phyloP scores from a whole-genome alignment of 2,329 filamentous ascomycete genomes.

The Juglanconis oblonga region DNA sequence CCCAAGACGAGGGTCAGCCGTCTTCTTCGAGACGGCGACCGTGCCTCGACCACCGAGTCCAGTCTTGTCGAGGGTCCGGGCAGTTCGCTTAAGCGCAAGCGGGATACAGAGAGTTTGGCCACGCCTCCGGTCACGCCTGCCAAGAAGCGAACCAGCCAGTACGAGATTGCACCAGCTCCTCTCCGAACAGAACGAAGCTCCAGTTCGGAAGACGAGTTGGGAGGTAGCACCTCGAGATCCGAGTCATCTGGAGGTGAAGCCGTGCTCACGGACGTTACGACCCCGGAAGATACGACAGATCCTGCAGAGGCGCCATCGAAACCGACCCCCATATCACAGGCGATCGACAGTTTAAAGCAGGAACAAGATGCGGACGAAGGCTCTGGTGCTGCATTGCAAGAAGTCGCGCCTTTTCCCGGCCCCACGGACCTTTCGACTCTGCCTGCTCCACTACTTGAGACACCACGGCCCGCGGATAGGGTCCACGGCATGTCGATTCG shows the following conservation, averaged over 20 bases:
- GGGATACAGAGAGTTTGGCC: constrained; percentile 41
- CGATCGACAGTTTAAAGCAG: constrained; percentile 27
- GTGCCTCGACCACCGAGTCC: constrained; percentile 34
- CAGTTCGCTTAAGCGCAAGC: constrained; percentile 38
- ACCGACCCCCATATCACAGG: constrained; percentile 29
- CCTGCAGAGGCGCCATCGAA: constrained; percentile 34
- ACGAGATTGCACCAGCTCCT: constrained; percentile 28
- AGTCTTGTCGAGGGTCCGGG: constrained; percentile 25
- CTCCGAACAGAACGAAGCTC: constrained; percentile 32
- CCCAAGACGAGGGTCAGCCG: constrained; percentile 37
- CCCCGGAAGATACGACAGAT: constrained; percentile 47
- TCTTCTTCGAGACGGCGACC: constrained; percentile 26
- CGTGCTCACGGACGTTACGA: constrained; percentile 43
- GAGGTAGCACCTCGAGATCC: constrained; percentile 28
- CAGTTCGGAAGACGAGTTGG: constrained; percentile 35
- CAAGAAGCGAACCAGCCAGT: constrained; percentile 43
- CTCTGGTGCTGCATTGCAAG: constrained; percentile 16
- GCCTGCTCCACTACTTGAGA: constrained; percentile 19
- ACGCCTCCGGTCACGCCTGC: constrained; percentile 56
- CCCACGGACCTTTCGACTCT: background rate
- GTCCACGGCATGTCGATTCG: constrained; percentile 13
- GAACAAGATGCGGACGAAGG: constrained; percentile 28
- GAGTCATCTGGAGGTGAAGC: constrained; percentile 30
- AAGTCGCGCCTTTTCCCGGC: constrained; percentile 11
- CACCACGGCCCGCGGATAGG: background rate